Percentiles rank a stretch among this genome's conserved stretches.
Evolutionary conservation across 371 early-diverging fungal genomes (phyloP).

Genomic region (Mucor lusitanicus): DNA sequence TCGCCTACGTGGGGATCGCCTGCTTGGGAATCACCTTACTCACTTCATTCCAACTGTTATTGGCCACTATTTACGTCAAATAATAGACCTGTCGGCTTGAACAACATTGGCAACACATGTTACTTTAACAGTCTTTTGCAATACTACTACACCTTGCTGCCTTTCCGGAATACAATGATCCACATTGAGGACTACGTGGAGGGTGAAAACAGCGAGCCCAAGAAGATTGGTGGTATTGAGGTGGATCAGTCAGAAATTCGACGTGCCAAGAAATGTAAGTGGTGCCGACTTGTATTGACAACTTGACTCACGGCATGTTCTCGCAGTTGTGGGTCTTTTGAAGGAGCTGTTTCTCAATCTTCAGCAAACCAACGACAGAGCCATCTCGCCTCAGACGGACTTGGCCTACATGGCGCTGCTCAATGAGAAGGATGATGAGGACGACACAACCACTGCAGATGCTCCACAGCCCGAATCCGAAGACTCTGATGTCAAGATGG

Average conservation of each 20-base stretch:
- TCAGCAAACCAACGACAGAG: conserved; percentile 32
- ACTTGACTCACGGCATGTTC: background rate
- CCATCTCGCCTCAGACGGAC: conserved; percentile 52
- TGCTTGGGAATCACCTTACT: background rate
- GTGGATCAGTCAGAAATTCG: conserved; percentile 57
- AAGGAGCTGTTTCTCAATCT: conserved; percentile 43
- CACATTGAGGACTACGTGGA: conserved; percentile 52
- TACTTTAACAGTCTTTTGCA: conserved; percentile 85
- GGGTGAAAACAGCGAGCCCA: conserved; percentile 56
- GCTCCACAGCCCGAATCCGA: background rate
- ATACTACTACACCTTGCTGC: conserved; percentile 74
- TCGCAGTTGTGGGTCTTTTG: conserved; percentile 46
- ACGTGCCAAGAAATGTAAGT: conserved; percentile 52
- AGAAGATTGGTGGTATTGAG: conserved; percentile 62
- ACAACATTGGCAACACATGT: conserved; percentile 92
- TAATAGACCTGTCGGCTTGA: conserved; percentile 76
- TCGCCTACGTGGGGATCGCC: background rate
- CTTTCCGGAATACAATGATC: conserved; percentile 65
- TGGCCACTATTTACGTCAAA: no score
- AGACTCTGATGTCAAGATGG: background rate
- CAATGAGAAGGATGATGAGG: conserved; percentile 37
- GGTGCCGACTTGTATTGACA: no score
- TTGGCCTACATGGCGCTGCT: conserved; percentile 57
- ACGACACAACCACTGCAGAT: background rate
- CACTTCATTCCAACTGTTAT: background rate